Base-by-base conservation (phyloP, 2,329 filamentous ascomycete genomes). In the Alternaria solani region DNA sequence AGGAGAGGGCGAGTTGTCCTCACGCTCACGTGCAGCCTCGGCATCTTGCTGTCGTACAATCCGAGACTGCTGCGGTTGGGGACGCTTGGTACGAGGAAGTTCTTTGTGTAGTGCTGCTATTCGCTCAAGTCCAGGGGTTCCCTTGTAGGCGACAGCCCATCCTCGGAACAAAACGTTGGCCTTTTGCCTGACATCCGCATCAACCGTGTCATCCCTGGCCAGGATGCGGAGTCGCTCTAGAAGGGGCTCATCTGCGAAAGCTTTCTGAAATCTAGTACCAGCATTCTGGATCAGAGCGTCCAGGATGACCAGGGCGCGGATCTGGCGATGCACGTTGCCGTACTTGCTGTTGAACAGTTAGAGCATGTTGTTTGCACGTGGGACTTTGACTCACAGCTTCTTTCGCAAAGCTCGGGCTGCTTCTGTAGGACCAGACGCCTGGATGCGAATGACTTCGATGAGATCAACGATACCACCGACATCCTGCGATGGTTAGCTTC, bases 231-330 rank as follows among this genome's bases (percentile, higher is more conserved):
- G 84, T 25, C 95, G 91, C 80, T 99, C 95, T 2, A 99, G 87
- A 39, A 99, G 83, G 30, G 94, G 91, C 75, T 97, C 94, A 72
- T 99, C 94, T 9, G 89, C 91, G 77, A 98, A 97, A 16, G 87
- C 87, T 49, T 92, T 88, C 78, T 97, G 91, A 75, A 98, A 97
- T 12, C 90, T 88, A 12, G 90, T 85, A 1, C 94, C 94, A 2
- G 93, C 94, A 81, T 99, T 99, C 75, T 97, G 92, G 62, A 99
- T 95, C 39, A 99, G 85, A 42, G 92, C 94, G 76, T 99, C 95
- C 2, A 99, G 86, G 51, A 99, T 89, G 11, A 91, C 90, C 23
- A 99, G 86, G 36, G 95, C 91, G 61, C 95, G 88, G 34, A 98
- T 85, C 79, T 99, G 95, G 51, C 93, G 90, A 79, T 98, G 94